phyloP scores from a whole-genome alignment of 2,329 filamentous ascomycete genomes.

The Raffaelea albimanens region DNA sequence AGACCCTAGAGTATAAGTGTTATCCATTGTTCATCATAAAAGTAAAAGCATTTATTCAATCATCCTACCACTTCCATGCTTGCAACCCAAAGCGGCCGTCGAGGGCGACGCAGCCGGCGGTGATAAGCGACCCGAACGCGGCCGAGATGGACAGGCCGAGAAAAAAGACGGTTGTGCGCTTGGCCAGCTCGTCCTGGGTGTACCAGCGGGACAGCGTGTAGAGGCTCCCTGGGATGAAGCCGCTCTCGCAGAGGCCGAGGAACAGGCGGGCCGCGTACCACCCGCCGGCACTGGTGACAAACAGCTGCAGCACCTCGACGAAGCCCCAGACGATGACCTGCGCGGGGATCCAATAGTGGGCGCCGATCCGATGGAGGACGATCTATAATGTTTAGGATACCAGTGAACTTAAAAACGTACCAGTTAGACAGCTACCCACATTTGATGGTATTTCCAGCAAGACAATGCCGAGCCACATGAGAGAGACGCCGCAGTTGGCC shows the following conservation, averaged over 20 bases:
- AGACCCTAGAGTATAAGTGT: no score
- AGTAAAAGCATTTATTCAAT: no score
- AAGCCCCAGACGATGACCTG: conserved; percentile 28
- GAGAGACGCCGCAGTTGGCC: conserved; percentile 48
- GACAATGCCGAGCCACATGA: conserved; percentile 47
- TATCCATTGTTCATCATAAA: no score
- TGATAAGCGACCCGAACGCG: conserved; percentile 17
- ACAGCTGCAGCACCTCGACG: conserved; percentile 18
- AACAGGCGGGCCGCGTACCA: conserved; percentile 20
- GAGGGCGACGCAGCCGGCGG: not conserved
- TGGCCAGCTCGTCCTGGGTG: conserved; percentile 39
- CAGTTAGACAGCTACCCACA: no score
- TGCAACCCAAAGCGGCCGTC: not conserved
- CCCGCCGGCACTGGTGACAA: conserved; percentile 18
- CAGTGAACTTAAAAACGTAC: no score
- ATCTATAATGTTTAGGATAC: no score
- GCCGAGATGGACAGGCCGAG: conserved; percentile 47
- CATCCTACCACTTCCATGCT: no score
- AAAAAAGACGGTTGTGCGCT: conserved; percentile 28
- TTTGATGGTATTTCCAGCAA: conserved; percentile 54
- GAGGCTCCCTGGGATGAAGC: conserved; percentile 44
- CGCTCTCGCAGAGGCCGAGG: conserved; percentile 22
- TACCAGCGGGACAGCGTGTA: conserved; percentile 48
- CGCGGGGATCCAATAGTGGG: conserved; percentile 44
- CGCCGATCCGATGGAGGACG: conserved; percentile 43